Conservation (phyloP, 371 early-diverging fungal species). For the Rhizopus delemar region DNA sequence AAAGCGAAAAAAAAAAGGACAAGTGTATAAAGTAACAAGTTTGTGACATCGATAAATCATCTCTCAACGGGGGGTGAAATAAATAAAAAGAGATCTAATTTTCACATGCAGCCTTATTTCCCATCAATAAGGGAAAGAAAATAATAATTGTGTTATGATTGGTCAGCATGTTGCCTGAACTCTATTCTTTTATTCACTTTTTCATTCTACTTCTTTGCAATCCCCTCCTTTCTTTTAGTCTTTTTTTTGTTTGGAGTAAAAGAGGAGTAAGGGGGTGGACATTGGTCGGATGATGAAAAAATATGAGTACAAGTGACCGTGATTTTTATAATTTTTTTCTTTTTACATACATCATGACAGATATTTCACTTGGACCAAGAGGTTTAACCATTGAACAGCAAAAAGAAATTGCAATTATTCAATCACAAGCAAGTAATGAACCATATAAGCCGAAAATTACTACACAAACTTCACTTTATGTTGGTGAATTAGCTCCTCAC, state of each 20-base stretch:
- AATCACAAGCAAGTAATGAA: constrained; percentile 32
- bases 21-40: background rate
- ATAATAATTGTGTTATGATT: too few relatives aligned
- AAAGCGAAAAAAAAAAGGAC: constrained; percentile 12
- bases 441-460: constrained; percentile 5
- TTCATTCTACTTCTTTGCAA: too few relatives aligned
- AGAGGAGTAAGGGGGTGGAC: too few relatives aligned
- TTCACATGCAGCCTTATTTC: too few relatives aligned
- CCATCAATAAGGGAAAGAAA: too few relatives aligned
- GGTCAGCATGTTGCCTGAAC: too few relatives aligned
- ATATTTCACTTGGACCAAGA: constrained; percentile 24
- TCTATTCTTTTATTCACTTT: too few relatives aligned
- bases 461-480: constrained; percentile 61
- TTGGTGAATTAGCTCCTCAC: constrained; percentile 86
- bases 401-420: constrained; percentile 41
- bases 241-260: background rate
- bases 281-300: too few relatives aligned
- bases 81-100: too few relatives aligned
- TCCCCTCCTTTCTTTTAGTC: too few relatives aligned
- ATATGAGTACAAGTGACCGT: background rate
- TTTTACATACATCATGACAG: background rate
- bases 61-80: too few relatives aligned
- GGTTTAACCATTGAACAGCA: constrained; percentile 42
- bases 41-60: too few relatives aligned
- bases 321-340: background rate